A percentile compares a stretch with the other conserved stretches of the same genome.
Conservation (phyloP, 2,329 filamentous ascomycete genomes). For the Hymenoscyphus linearis region DNA sequence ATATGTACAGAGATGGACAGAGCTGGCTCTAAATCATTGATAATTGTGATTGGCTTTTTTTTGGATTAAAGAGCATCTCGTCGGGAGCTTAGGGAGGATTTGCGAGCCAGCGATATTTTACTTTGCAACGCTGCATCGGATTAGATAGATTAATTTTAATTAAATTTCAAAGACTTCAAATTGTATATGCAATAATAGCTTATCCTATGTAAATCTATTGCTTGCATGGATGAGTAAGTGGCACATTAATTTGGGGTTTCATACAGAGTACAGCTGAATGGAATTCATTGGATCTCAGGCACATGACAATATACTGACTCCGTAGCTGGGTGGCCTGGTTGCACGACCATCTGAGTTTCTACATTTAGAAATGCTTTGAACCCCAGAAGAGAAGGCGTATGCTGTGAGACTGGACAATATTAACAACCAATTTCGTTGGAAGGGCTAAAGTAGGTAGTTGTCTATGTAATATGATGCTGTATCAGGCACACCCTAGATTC, state of each 20-base stretch:
- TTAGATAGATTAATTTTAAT: too few relatives aligned
- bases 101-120: too few relatives aligned
- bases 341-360: background rate
- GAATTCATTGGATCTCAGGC: background rate
- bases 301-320: too few relatives aligned
- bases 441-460: background rate
- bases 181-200: too few relatives aligned
- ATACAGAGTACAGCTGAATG: background rate
- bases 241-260: background rate
- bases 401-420: background rate
- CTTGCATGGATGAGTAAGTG: background rate
- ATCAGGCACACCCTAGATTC: too few relatives aligned
- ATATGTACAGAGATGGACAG: constrained; percentile 2
- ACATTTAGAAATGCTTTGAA: background rate
- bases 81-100: too few relatives aligned
- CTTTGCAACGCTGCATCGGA: too few relatives aligned
- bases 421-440: background rate
- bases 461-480: too few relatives aligned
- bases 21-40: constrained; percentile 4
- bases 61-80: background rate
- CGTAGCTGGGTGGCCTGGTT: too few relatives aligned
- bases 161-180: too few relatives aligned
- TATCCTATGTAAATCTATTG: too few relatives aligned
- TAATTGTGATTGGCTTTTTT: background rate
- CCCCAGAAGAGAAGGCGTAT: background rate